These are phyloP conservation scores for Williopsis jadinii DNA, from an alignment of 1,139 yeast genomes.

Conservation along the genomic window DNA sequence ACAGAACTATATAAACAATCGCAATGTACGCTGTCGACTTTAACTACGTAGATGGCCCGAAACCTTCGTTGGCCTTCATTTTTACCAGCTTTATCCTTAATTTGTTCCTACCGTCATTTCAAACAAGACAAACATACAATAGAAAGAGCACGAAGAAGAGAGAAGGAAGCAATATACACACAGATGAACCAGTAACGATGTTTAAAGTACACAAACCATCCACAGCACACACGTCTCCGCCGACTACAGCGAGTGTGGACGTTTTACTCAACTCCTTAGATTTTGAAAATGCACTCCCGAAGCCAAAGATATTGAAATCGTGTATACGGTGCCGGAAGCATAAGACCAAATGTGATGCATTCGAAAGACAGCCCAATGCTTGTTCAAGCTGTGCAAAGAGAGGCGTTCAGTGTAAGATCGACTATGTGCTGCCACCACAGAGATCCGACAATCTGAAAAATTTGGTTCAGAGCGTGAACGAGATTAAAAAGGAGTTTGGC, in stretches of 20 bases:
- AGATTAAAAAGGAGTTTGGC: constrained; percentile 10
- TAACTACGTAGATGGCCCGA: too few relatives aligned
- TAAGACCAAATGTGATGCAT: constrained; percentile 59
- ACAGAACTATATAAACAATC: too few relatives aligned
- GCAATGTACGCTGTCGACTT: too few relatives aligned
- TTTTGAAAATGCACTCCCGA: constrained; percentile 22
- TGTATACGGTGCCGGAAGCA: constrained; percentile 60
- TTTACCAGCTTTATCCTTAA: too few relatives aligned
- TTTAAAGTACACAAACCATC: constrained; percentile 2
- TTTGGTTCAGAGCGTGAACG: constrained; percentile 14
- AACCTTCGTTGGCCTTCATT: too few relatives aligned
- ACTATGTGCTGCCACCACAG: constrained; percentile 34
- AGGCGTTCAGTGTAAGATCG: constrained; percentile 46
- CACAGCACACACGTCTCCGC: neutral
- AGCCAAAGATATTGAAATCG: constrained; percentile 43
- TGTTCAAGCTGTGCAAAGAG: constrained; percentile 52
- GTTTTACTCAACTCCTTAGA: neutral
- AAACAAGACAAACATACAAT: too few relatives aligned
- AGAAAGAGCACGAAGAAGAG: too few relatives aligned
- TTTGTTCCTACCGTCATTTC: too few relatives aligned
- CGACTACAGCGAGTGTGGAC: neutral
- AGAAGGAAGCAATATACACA: neutral
- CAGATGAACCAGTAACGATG: neutral
- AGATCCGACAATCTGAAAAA: constrained; percentile 21
- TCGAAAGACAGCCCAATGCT: constrained; percentile 41